Percentiles rank a stretch among this genome's conserved stretches.
Evolutionary conservation across 1,284 basidiomycete species (phyloP).

Genomic region (Puccinia hordei): DNA sequence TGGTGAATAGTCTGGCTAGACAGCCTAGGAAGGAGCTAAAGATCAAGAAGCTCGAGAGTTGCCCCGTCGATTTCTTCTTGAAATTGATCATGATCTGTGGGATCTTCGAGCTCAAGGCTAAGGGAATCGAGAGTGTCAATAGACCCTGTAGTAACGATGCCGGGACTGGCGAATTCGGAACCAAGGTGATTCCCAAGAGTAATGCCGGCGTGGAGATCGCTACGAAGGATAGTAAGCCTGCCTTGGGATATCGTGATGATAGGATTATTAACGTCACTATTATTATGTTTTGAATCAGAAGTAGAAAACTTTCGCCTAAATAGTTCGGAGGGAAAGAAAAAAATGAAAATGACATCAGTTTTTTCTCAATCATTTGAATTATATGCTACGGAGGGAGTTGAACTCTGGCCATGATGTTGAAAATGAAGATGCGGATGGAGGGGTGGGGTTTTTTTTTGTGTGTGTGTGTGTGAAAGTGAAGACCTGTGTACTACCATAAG

Average conservation of each 20-base stretch:
- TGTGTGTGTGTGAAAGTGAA: slow-evolving; percentile 3
- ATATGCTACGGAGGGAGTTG: background rate
- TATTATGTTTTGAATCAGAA: slow-evolving; percentile 63
- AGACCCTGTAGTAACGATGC: slow-evolving; percentile 64
- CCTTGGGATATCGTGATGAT: slow-evolving; percentile 70
- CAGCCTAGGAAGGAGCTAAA: slow-evolving; percentile 79
- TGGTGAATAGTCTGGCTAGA: slow-evolving; percentile 84
- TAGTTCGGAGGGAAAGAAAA: background rate
- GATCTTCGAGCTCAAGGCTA: slow-evolving; percentile 81
- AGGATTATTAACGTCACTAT: slow-evolving; percentile 58
- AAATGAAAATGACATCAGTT: background rate
- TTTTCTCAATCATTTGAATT: background rate
- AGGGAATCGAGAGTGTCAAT: slow-evolving; percentile 77
- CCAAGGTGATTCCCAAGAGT: slow-evolving; percentile 5
- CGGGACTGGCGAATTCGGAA: slow-evolving; percentile 24
- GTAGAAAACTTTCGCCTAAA: slow-evolving; percentile 75
- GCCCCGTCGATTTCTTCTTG: slow-evolving; percentile 74
- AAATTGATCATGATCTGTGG: slow-evolving; percentile 81
- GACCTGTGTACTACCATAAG: slow-evolving; percentile 68
- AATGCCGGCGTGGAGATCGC: slow-evolving; percentile 49
- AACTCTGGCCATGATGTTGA: background rate
- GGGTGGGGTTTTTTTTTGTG: background rate
- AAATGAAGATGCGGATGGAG: background rate
- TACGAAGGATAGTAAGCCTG: slow-evolving; percentile 65
- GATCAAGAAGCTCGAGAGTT: slow-evolving; percentile 85